Conservation (phyloP, 352 stramenopile species). For the Globisporangium megalacanthum region DNA sequence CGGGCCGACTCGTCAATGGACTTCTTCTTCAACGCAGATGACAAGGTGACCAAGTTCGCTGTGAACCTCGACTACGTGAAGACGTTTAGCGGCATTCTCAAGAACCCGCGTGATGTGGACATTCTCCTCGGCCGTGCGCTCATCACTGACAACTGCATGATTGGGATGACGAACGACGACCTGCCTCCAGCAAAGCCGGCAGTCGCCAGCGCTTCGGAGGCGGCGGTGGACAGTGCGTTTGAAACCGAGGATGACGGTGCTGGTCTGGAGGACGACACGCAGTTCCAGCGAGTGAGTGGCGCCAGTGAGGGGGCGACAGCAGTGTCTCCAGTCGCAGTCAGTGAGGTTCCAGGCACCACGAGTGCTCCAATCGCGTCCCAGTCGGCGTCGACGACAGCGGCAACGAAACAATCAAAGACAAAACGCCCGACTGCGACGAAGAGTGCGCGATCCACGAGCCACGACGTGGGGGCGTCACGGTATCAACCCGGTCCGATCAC, state of each 20-base stretch:
- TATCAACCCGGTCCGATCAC: constrained; percentile 6
- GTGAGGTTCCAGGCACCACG: too few relatives aligned
- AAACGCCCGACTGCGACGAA: too few relatives aligned
- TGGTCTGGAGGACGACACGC: too few relatives aligned
- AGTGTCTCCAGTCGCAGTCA: too few relatives aligned
- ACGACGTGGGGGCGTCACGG: background rate
- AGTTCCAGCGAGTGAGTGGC: too few relatives aligned
- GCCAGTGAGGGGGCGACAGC: too few relatives aligned
- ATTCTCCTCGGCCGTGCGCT: constrained; percentile 26
- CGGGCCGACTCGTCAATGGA: constrained; percentile 14
- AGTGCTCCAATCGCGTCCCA: too few relatives aligned
- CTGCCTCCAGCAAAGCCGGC: background rate
- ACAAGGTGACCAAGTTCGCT: constrained; percentile 25
- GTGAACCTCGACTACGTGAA: constrained; percentile 32
- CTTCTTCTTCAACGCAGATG: constrained; percentile 31
- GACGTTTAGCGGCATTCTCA: constrained; percentile 26
- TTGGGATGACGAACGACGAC: constrained; percentile 6
- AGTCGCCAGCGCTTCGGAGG: background rate
- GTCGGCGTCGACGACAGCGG: too few relatives aligned
- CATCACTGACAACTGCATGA: constrained; percentile 30
- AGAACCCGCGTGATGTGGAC: constrained; percentile 23
- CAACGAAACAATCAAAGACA: too few relatives aligned
- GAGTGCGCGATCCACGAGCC: background rate
- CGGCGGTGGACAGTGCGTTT: background rate
- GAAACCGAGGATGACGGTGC: background rate